A percentile compares a stretch with the other conserved stretches of the same genome.
phyloP scores from a whole-genome alignment of 192 early-diverging fungal species.

The Rhizoclosmatium sp. region DNA sequence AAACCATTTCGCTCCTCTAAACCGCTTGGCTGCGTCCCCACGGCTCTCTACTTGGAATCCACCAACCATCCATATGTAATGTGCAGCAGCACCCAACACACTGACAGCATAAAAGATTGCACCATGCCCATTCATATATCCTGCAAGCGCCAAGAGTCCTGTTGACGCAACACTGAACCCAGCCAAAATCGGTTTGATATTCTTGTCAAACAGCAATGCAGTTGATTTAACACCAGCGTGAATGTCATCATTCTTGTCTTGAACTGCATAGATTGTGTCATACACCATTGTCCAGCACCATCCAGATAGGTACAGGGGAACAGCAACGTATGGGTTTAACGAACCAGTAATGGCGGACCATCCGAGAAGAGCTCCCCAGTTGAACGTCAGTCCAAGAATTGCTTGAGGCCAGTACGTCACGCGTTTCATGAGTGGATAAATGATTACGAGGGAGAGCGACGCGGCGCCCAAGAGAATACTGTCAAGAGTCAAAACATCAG shows the following conservation, averaged over 20 bases:
- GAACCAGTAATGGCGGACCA: constrained; percentile 78
- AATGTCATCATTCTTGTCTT: constrained; percentile 91
- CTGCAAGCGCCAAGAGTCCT: constrained; percentile 72
- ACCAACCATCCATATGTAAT: constrained; percentile 83
- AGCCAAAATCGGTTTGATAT: constrained; percentile 71
- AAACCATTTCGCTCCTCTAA: constrained; percentile 80
- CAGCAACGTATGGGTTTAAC: constrained; percentile 71
- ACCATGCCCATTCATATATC: constrained; percentile 82
- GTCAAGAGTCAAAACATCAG: not conserved
- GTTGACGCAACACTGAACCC: constrained; percentile 77
- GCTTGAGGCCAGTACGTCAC: constrained; percentile 95
- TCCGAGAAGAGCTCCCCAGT: constrained; percentile 92
- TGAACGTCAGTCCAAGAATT: constrained; percentile 89
- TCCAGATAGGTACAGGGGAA: constrained; percentile 86
- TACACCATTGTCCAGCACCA: constrained; percentile 95
- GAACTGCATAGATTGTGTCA: constrained; percentile 97
- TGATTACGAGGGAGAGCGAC: constrained; percentile 77
- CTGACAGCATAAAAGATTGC: constrained; percentile 75
- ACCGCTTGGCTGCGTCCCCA: constrained; percentile 58
- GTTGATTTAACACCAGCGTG: constrained; percentile 90
- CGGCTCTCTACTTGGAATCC: constrained; percentile 59
- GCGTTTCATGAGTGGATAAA: constrained; percentile 95
- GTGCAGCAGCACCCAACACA: constrained; percentile 74
- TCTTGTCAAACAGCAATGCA: constrained; percentile 82
- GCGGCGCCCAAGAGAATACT: constrained; percentile 83